phyloP scores from a whole-genome alignment of 2,329 filamentous ascomycete species.

The Paraconiothyrium sp. region DNA sequence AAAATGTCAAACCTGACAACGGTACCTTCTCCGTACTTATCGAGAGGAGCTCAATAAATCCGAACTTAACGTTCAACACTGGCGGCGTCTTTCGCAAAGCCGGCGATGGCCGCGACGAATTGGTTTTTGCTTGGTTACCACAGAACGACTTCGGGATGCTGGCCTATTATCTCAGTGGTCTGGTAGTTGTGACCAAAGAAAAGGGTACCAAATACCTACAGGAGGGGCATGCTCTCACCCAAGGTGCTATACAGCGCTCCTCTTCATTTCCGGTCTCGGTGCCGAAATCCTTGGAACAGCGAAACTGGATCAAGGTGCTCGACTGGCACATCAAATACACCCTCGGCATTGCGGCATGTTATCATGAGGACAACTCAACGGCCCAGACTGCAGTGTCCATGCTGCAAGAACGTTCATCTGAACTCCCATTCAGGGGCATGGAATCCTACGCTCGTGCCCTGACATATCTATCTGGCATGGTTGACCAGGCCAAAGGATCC shows the following conservation, averaged over 20 bases:
- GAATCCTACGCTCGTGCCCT: slow-evolving; percentile 63
- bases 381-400: slow-evolving; percentile 32
- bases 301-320: slow-evolving; percentile 72
- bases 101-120: slow-evolving; percentile 48
- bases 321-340: slow-evolving; percentile 77
- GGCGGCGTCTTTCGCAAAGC: slow-evolving; percentile 55
- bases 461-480: slow-evolving; percentile 78
- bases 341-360: slow-evolving; percentile 74
- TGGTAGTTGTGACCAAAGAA: slow-evolving; percentile 65
- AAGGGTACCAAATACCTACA: slow-evolving; percentile 64
- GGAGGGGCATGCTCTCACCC: slow-evolving; percentile 64
- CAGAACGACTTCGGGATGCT: slow-evolving; percentile 68
- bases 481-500: slow-evolving; percentile 79
- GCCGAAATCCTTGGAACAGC: slow-evolving; percentile 46
- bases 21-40: slow-evolving; percentile 55
- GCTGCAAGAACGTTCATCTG: slow-evolving; percentile 45
- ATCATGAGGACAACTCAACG: slow-evolving; percentile 73
- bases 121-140: slow-evolving; percentile 69
- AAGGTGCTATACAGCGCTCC: slow-evolving; percentile 40
- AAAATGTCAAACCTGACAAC: slow-evolving; percentile 41
- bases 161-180: slow-evolving; percentile 66
- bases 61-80: slow-evolving; percentile 52
- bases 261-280: slow-evolving; percentile 34
- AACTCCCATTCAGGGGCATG: slow-evolving; percentile 52
- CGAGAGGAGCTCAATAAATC: slow-evolving; percentile 41